Evolutionary conservation across 139 green algal species (phyloP), one percentile per base, ranked within the genome.

Genomic region (Picocystis salinarum): DNA sequence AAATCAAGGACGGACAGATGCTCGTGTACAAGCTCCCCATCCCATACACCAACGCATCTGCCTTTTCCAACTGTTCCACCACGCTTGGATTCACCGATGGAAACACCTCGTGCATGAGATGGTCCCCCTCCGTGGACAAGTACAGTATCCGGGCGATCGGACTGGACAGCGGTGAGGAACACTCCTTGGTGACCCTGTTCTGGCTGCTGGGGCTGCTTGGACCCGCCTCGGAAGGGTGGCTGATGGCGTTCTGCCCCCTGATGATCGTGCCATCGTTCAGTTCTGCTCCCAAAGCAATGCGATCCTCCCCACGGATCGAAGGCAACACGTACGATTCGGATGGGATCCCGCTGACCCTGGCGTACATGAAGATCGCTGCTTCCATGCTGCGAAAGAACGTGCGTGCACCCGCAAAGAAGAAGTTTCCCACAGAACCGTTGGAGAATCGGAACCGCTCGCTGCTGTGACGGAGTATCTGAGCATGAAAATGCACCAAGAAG

Each of bases 1-100:
- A 69, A 28, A 84, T 69, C 18, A 99, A 62, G 19, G 64, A 79
- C 15, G 89, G 88, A 51, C 70, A 80, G 53, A 99, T 86, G 59
- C 64, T 84, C 23, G 89, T 99, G 71, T 93, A 97, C 1, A 99
- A 69, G 1, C 78, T 93, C 31, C 89, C 89, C 71, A 96, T 94
- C 59, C 79, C 89, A 44, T 93, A 99, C 3, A 99, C 50, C 19
- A 99, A 52, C 4, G 66, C 77, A 33, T 95, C 78, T 2, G 70
- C 64, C 0, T 39, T 19, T 12, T 44, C 27, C 5, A 96, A 24
- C 42, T 84, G 55, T 33, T 65, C 25, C 27, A 63, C 6, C 20
- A 71, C 60, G 3, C 45, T 37, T 1, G 70, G 67, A 59, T 96
- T 95, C 40, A 79, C 66, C 1, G 45, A 30, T 3, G 82, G 83